phyloP scores from a whole-genome alignment of 164 flowering plant species.

The Nymphaea colorata region DNA sequence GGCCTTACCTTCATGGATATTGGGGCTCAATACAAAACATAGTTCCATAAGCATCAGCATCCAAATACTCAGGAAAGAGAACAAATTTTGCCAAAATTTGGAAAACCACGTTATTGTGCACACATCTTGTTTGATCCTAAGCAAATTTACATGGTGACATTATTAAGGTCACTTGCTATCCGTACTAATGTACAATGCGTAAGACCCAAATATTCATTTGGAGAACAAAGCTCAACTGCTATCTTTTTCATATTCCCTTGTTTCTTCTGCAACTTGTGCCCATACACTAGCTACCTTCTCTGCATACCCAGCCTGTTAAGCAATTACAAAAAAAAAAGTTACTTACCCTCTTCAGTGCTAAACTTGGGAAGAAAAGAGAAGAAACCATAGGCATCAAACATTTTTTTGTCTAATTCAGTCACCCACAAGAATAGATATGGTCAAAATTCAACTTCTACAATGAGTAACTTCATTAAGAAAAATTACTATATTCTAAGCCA shows the following conservation, averaged over 20 bases:
- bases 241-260: conserved; percentile 43
- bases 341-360: neutral
- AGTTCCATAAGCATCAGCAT: too few relatives aligned
- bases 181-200: neutral
- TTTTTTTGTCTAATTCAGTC: neutral
- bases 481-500: neutral
- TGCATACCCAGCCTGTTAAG: conserved; percentile 72
- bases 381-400: neutral
- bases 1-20: too few relatives aligned
- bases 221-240: conserved; percentile 18
- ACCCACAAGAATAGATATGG: neutral
- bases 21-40: too few relatives aligned
- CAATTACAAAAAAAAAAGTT: neutral
- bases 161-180: too few relatives aligned
- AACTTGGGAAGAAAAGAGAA: neutral
- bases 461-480: neutral
- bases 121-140: too few relatives aligned
- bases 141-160: too few relatives aligned
- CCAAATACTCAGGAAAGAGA: too few relatives aligned
- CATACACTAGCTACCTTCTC: conserved; percentile 83
- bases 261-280: conserved; percentile 76
- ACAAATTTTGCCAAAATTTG: too few relatives aligned
- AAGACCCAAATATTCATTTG: neutral
- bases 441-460: neutral
- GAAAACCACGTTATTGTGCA: too few relatives aligned